A percentile compares a stretch with the other conserved stretches of the same genome.
Conservation (phyloP, 1,284 basidiomycete species). For the Heterobasidion parviporum region DNA sequence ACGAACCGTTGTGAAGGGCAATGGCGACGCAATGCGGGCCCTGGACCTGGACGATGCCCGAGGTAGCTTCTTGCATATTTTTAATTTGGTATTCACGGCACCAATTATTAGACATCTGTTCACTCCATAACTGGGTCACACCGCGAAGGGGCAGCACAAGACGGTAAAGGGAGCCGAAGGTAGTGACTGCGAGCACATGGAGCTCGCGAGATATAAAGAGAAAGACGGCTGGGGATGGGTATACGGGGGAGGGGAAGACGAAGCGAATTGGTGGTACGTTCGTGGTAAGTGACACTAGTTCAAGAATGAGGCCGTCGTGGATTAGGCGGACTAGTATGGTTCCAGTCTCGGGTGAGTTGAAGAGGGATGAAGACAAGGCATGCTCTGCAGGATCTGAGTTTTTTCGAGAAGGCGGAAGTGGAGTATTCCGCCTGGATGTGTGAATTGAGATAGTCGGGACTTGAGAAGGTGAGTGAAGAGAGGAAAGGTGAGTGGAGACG, state of each 20-base stretch:
- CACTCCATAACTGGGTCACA: slow-evolving; percentile 49
- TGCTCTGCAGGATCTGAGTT: slow-evolving; percentile 62
- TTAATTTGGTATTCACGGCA: slow-evolving; percentile 63
- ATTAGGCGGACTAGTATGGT: slow-evolving; percentile 70
- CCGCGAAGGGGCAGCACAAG: slow-evolving; percentile 58
- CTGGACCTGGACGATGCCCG: slow-evolving; percentile 59
- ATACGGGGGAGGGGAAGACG: slow-evolving; percentile 66
- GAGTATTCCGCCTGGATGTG: slow-evolving; percentile 47
- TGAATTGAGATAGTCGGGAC: slow-evolving; percentile 46
- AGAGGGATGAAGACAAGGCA: slow-evolving; percentile 55
- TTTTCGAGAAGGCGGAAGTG: slow-evolving; percentile 31
- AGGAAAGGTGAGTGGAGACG: slow-evolving; percentile 56
- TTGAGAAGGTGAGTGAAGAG: slow-evolving; percentile 45
- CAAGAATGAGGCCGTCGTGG: slow-evolving; percentile 67
- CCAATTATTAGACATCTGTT: slow-evolving; percentile 45
- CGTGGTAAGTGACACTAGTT: slow-evolving; percentile 66
- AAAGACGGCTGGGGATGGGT: slow-evolving; percentile 60
- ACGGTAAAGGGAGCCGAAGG: slow-evolving; percentile 69
- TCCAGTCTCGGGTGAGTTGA: slow-evolving; percentile 53
- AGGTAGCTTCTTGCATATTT: slow-evolving; percentile 34
- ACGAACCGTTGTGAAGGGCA: slow-evolving; percentile 57
- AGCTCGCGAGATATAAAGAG: slow-evolving; percentile 53
- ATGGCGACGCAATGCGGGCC: slow-evolving; percentile 64
- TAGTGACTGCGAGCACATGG: slow-evolving; percentile 65
- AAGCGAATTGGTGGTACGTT: slow-evolving; percentile 63